Base-by-base conservation (phyloP, 73 alveolate genomes). In the Effrenium voratum region DNA sequence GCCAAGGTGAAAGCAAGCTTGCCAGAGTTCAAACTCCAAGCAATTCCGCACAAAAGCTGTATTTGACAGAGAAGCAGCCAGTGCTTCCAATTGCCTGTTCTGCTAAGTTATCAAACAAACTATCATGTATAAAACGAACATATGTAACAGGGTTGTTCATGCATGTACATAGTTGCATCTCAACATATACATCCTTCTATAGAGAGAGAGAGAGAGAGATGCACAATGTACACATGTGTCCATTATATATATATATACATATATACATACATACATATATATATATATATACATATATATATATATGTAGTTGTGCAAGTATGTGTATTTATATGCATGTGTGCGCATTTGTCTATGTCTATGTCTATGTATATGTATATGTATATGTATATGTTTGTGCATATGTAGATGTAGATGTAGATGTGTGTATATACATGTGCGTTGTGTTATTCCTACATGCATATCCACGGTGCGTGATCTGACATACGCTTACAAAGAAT, bases 211-310 rank as follows among this genome's bases (percentile, higher is more conserved):
- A 41, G 91, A 28, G 44, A 80, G 49, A 80, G 38, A 46, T 44
- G 22, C 16, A 38, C 49, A 36, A n/a, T 0, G 47, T 77, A 34
- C 40, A 32, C n/a, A 41, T 34, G 26, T 41, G 40, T 59, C 12
- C 36, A 28, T 68, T 52, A 68, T 68, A 68, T 68, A 68, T 68
- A 68, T 68, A 68, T 68, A 68, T 32, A 68, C 80, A 68, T 68
- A 1, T 68, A 32, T 68, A 30, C 19, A 1, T 68, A 68, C 0
- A 32, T 68, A 68, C 3, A 68, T 32, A 68, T 22, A 68, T 68
- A 1, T 68, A 0, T 68, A 32, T 68, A 0, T 68, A 1, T 34
- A 2, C 26, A 28, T 68, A 0, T 68, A 68, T 68, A 0, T 32
- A 68, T 32, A 2, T 68, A 28, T 68, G 0, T 4, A 68, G 13